These are phyloP conservation scores for Pseudozyma tsukubaensis DNA, from an alignment of 1,284 basidiomycete genomes.

Conservation along the genomic window DNA sequence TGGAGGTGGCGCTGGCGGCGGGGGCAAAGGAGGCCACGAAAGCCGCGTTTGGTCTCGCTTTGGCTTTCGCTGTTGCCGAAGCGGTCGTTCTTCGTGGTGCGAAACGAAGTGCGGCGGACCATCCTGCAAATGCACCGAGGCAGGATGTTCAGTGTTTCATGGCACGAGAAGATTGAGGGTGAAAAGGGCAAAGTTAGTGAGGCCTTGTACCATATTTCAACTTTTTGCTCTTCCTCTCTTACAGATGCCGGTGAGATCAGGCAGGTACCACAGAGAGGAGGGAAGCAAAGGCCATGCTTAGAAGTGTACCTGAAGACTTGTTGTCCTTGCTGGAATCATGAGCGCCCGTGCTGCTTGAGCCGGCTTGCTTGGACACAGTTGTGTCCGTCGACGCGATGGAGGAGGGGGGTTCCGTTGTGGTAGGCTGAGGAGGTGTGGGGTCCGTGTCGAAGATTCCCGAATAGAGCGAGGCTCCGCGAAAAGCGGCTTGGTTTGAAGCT, in stretches of 20 bases:
- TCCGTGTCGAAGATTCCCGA: conserved; percentile 48
- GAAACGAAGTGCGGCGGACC: conserved; percentile 61
- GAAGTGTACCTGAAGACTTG: conserved; percentile 54
- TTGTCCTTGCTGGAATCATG: conserved; percentile 2
- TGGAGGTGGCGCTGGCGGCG: background rate
- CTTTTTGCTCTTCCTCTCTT: background rate
- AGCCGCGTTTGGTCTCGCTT: conserved; percentile 36
- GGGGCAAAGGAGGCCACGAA: conserved; percentile 41
- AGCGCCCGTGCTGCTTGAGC: background rate
- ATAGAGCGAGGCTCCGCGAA: conserved; percentile 50
- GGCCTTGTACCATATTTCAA: conserved; percentile 20
- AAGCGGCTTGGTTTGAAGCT: conserved; percentile 18
- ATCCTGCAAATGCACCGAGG: conserved; percentile 20
- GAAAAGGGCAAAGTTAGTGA: conserved; percentile 24
- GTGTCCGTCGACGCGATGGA: background rate
- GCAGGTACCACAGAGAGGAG: background rate
- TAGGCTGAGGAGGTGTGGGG: background rate
- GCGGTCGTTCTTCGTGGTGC: conserved; percentile 45
- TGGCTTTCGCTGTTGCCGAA: conserved; percentile 17
- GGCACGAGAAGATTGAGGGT: conserved; percentile 1
- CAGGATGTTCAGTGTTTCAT: background rate
- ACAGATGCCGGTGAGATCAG: background rate
- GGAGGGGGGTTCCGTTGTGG: background rate
- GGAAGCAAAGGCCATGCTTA: conserved; percentile 5
- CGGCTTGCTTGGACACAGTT: background rate